Evolutionary conservation across 2,329 filamentous ascomycete species (phyloP).

Genomic region (Domatiomyces catenatus): DNA sequence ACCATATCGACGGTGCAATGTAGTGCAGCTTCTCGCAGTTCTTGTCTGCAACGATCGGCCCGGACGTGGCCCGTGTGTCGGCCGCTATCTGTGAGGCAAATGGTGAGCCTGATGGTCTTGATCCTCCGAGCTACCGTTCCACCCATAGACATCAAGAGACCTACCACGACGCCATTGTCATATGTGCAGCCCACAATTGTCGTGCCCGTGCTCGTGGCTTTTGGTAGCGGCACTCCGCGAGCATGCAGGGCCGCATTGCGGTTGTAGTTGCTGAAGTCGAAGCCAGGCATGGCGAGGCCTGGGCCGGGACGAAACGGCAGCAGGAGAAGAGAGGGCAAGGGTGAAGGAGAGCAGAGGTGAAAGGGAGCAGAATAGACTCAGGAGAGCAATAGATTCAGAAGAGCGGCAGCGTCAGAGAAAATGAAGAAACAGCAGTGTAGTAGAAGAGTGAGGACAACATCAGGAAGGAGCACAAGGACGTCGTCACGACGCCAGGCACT

Average conservation of each 20-base stretch:
- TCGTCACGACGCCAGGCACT: background rate
- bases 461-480: background rate
- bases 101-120: slow-evolving; percentile 7
- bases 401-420: no score
- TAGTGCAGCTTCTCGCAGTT: slow-evolving; percentile 99
- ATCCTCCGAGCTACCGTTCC: background rate
- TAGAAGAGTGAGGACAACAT: no score
- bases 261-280: slow-evolving; percentile 99
- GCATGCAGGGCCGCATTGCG: slow-evolving; percentile 93
- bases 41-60: slow-evolving; percentile 98
- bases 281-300: slow-evolving; percentile 59
- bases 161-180: slow-evolving; percentile 84
- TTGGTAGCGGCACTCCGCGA: slow-evolving; percentile 82
- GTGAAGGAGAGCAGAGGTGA: no score
- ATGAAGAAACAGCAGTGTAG: no score
- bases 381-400: no score
- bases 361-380: no score
- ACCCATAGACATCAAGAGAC: slow-evolving; percentile 21
- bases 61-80: slow-evolving; percentile 92
- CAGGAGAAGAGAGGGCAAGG: background rate
- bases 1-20: slow-evolving; percentile 98
- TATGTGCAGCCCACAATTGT: slow-evolving; percentile 97
- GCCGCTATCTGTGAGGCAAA: slow-evolving; percentile 59
- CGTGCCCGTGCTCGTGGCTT: slow-evolving; percentile 95
- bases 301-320: slow-evolving; percentile 5